A percentile compares a stretch with the other conserved stretches of the same genome.
Conservation (phyloP, 257 asterid genomes). For the Mentha longifolia region DNA sequence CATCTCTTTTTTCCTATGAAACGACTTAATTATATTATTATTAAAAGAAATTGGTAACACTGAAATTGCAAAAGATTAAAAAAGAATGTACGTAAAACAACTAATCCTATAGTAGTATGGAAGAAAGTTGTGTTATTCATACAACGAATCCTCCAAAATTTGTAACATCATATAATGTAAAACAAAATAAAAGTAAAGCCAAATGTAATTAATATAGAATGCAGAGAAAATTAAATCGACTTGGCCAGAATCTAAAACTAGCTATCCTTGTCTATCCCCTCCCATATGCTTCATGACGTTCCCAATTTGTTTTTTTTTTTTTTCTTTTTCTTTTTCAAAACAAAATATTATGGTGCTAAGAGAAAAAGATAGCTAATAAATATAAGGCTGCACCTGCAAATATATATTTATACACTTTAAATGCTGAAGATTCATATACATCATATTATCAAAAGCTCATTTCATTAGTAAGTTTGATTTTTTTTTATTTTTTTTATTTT, state of each 20-base stretch:
- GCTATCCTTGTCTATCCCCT: conserved; percentile 13
- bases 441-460: not conserved
- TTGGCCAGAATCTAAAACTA: conserved; percentile 21
- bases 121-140: too few species aligned
- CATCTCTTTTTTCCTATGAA: too few species aligned
- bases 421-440: conserved; percentile 5
- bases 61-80: not conserved
- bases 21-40: too few species aligned
- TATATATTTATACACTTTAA: conserved; percentile 9
- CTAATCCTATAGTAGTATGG: too few species aligned
- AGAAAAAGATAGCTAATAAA: not conserved
- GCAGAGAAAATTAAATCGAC: not conserved
- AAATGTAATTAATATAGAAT: not conserved
- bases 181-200: not conserved
- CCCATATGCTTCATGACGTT: conserved; percentile 18
- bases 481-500: too few species aligned
- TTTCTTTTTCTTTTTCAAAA: not conserved
- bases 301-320: conserved; percentile 18
- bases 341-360: not conserved
- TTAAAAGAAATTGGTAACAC: too few species aligned
- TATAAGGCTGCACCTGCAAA: conserved; percentile 23
- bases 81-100: not conserved
- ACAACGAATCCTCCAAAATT: not conserved
- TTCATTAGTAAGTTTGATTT: conserved; percentile 4
- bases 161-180: not conserved